phyloP scores from a whole-genome alignment of 2,329 filamentous ascomycete species.

The Cladobotryum protrusum region DNA sequence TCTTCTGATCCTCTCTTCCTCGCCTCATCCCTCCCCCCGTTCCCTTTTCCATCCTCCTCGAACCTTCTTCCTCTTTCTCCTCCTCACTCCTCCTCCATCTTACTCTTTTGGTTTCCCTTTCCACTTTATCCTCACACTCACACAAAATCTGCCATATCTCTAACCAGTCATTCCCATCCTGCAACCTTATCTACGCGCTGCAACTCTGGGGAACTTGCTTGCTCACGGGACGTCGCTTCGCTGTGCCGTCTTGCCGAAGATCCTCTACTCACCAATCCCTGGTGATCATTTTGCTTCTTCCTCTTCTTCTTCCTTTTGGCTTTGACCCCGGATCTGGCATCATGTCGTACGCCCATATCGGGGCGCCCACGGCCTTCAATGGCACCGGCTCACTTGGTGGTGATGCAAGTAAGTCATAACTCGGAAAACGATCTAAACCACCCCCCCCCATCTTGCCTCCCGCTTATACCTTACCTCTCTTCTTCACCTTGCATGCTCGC shows the following conservation, averaged over 20 bases:
- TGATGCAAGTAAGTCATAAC: constrained; percentile 61
- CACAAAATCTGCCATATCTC: constrained; percentile 6
- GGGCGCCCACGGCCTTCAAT: constrained; percentile 55
- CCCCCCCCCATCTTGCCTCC: not conserved
- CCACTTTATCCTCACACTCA: constrained; percentile 6
- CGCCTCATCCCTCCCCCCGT: not conserved
- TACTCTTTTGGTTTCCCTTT: not conserved
- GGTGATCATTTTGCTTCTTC: not conserved
- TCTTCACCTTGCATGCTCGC: not conserved
- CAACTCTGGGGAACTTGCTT: not conserved
- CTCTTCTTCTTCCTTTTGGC: not conserved
- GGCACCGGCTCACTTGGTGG: constrained; percentile 64
- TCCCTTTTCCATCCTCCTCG: not conserved
- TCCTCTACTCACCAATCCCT: not conserved
- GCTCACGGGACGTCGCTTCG: constrained; percentile 9
- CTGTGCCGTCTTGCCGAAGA: constrained; percentile 5
- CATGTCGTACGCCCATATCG: constrained; percentile 57
- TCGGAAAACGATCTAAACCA: not conserved
- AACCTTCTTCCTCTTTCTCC: constrained; percentile 5
- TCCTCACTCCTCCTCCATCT: not conserved
- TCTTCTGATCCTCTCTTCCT: constrained; percentile 5
- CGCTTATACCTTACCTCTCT: not conserved
- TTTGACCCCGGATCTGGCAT: constrained; percentile 13
- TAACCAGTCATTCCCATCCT: no score
- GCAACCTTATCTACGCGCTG: constrained; percentile 10